These are phyloP conservation scores for Quercus phellos DNA, from an alignment of 331 rosid species.

Conservation along the genomic window DNA sequence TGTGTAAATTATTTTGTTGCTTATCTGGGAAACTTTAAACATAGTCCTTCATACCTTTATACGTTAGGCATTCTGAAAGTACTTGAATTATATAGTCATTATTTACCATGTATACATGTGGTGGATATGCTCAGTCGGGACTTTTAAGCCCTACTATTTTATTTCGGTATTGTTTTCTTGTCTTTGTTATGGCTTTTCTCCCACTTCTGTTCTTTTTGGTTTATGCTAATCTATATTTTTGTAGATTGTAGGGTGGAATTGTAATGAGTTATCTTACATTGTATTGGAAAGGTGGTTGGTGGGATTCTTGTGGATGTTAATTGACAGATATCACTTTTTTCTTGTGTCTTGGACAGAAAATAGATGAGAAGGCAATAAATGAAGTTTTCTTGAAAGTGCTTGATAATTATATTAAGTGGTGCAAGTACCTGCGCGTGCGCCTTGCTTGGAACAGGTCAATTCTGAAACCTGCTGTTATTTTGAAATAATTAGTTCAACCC, in stretches of 20 bases:
- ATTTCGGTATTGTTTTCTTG: not conserved
- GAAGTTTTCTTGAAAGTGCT: conserved; percentile 81
- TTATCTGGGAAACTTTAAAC: not conserved
- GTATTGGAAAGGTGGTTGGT: not conserved
- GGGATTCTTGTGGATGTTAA: conserved; percentile 6
- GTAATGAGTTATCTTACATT: not conserved
- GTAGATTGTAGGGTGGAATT: too few relatives aligned
- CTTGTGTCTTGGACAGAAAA: conserved; percentile 46
- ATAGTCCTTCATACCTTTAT: not conserved
- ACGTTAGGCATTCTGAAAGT: not conserved
- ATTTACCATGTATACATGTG: not conserved
- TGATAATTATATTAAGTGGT: conserved; percentile 88
- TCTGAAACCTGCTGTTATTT: conserved; percentile 24
- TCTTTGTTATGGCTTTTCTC: not conserved
- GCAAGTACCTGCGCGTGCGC: conserved; percentile 78
- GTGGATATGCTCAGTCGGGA: not conserved
- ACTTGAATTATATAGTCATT: not conserved
- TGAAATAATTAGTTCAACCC: conserved; percentile 1
- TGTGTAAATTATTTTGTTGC: not conserved
- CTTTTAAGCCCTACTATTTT: not conserved
- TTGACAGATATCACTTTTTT: conserved; percentile 1
- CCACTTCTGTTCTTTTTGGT: not conserved
- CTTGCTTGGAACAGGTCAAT: conserved; percentile 84
- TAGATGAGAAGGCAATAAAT: conserved; percentile 80
- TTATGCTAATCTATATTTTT: not conserved